Conservation (phyloP, 352 stramenopile genomes). For the Pythium aphanidermatum region DNA sequence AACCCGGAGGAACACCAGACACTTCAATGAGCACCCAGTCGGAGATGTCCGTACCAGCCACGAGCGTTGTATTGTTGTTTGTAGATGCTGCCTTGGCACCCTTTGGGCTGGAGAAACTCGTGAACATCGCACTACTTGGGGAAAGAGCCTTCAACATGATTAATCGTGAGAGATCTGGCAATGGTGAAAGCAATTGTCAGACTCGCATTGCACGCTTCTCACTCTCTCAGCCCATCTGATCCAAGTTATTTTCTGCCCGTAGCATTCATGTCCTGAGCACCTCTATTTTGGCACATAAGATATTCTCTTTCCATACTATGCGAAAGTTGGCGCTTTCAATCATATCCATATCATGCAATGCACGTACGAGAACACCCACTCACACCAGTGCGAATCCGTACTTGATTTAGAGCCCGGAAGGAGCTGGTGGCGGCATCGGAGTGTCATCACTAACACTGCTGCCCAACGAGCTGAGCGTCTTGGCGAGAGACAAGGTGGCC, state of each 20-base stretch:
- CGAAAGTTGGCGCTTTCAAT: too few relatives aligned
- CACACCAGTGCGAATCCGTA: too few relatives aligned
- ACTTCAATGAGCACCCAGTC: conserved; percentile 37
- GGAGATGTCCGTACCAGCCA: conserved; percentile 22
- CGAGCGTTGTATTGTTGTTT: not conserved
- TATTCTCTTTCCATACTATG: too few relatives aligned
- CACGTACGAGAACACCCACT: conserved; percentile 2
- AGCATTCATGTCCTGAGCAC: too few relatives aligned
- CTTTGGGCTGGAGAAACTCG: conserved; percentile 13
- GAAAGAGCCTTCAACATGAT: conserved; percentile 18
- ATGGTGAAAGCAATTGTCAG: too few relatives aligned
- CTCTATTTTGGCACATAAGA: too few relatives aligned
- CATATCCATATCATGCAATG: too few relatives aligned
- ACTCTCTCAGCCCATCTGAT: too few relatives aligned
- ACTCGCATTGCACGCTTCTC: too few relatives aligned
- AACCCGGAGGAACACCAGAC: conserved; percentile 28
- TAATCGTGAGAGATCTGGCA: not conserved
- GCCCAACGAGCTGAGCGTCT: conserved; percentile 36
- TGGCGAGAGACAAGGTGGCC: conserved; percentile 72
- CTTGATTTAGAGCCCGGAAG: conserved; percentile 4
- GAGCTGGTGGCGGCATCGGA: conserved; percentile 26
- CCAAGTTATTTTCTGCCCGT: too few relatives aligned
- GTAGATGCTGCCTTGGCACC: not conserved
- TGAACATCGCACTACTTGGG: conserved; percentile 12
- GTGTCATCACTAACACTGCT: conserved; percentile 25